phyloP scores from a whole-genome alignment of 257 asterid genomes.

The Solanum tarijense region DNA sequence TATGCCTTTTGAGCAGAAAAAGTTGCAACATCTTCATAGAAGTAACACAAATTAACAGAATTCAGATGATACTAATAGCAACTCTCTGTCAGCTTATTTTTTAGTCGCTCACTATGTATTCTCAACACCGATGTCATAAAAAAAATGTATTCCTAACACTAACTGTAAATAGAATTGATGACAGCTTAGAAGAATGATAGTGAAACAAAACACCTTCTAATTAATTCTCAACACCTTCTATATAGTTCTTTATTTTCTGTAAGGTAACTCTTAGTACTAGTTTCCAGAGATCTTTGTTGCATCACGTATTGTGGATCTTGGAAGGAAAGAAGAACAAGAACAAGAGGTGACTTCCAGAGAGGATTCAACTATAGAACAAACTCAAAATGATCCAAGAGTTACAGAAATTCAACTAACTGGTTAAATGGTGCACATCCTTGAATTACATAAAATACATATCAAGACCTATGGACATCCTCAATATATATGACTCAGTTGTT shows the following conservation, averaged over 20 bases:
- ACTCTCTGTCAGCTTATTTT: background rate
- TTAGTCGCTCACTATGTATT: background rate
- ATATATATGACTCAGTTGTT: background rate
- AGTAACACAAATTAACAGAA: background rate
- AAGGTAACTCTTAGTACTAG: background rate
- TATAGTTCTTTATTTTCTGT: background rate
- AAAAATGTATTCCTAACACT: background rate
- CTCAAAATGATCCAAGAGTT: background rate
- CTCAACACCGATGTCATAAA: background rate
- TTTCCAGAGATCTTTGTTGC: background rate
- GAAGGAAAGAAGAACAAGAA: background rate
- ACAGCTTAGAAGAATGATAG: background rate
- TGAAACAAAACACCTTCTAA: background rate
- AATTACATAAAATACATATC: background rate
- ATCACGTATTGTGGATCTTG: background rate
- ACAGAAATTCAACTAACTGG: background rate
- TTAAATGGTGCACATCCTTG: background rate
- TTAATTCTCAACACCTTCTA: background rate
- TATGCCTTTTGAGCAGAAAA: conserved; percentile 2
- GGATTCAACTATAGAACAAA: background rate
- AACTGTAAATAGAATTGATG: background rate
- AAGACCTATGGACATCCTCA: background rate
- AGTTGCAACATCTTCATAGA: background rate
- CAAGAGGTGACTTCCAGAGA: background rate
- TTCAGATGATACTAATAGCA: background rate